Evolutionary conservation across 208 protist genomes (phyloP).

Genomic region (Vickermania ingenoplastis): DNA sequence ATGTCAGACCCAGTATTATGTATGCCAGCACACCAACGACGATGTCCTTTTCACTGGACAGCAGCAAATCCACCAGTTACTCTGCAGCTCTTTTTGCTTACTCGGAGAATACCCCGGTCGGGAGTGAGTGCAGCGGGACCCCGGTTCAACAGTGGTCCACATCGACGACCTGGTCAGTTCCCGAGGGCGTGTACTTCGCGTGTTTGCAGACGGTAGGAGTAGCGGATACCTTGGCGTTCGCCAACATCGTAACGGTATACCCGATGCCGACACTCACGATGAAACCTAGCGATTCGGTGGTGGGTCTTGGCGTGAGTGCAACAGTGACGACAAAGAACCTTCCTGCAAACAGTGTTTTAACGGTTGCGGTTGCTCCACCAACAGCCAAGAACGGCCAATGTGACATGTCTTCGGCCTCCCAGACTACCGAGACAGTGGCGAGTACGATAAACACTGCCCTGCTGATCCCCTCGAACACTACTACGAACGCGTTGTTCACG

Average conservation of each 20-base stretch:
- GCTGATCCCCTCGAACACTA: background rate
- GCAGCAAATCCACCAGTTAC: slow-evolving; percentile 40
- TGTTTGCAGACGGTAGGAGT: slow-evolving; percentile 25
- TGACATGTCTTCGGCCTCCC: background rate
- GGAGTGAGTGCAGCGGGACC: slow-evolving; percentile 8
- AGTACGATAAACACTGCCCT: background rate
- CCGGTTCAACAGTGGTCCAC: slow-evolving; percentile 9
- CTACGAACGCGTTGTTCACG: background rate
- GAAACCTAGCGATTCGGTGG: slow-evolving; percentile 21
- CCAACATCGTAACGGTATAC: slow-evolving; percentile 29
- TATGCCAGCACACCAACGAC: slow-evolving; percentile 38
- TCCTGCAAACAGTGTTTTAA: background rate
- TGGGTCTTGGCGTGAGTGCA: slow-evolving; percentile 28
- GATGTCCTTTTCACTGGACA: no score
- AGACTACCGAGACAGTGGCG: no score
- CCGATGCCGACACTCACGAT: slow-evolving; percentile 20
- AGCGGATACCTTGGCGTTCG: slow-evolving; percentile 14
- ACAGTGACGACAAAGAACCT: slow-evolving; percentile 25
- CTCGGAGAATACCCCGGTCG: slow-evolving; percentile 24
- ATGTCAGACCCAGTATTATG: slow-evolving; percentile 47
- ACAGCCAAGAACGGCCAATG: background rate
- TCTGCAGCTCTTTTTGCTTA: slow-evolving; percentile 10
- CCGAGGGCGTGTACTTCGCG: slow-evolving; percentile 39
- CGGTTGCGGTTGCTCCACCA: background rate
- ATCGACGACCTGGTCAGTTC: slow-evolving; percentile 22